Base-by-base conservation (phyloP, 495 filamentous ascomycete species). In the Pseudoneurospora amorphoporcata region DNA sequence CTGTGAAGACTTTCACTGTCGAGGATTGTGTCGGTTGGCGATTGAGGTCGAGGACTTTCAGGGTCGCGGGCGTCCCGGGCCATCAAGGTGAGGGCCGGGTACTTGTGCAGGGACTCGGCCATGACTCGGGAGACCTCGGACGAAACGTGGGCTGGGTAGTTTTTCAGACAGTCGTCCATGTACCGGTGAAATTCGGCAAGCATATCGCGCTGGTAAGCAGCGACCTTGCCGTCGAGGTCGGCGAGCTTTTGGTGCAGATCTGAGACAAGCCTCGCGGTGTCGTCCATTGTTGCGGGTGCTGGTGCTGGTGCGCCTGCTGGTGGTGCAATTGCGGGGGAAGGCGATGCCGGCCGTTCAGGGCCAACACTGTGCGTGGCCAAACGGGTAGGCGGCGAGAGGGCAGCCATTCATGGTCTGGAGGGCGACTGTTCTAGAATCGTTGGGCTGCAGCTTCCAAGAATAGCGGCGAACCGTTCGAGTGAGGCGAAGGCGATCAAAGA, bases 161-260 rank as follows among this genome's bases (percentile, higher is more conserved):
- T 73, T 61, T 77, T 81, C 70, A 88, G 78, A 69, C 84, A 79
- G 37, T 82, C 79, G 17, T 83, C 82, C 72, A 83, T 80, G 76
- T 85, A 85, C 69, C 79, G 79, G 43, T 81, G 76, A 73, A 87
- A 88, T 70, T 87, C 83, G 19, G 82, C 71, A 23, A 82, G 77
- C 82, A 87, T 83, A 72, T 84, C 84, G 70, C 80, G 81, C 72
- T 82, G 84, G 75, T 87, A 88, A 70, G 81, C 79, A 29, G 76
- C 80, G 61, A 88, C 83, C 75, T 83, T 84, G 70, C 81, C 78
- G 72, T 87, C 82, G 40, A 87, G 84, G 73, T 85, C 83, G 39
- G 79, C 73, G 61, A 88, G 85, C 83, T 84, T 87, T 71, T 75
- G 73, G 70, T 84, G 80, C 71, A 88, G 83, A 75, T 86, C 83